phyloP scores from a whole-genome alignment of 2,329 filamentous ascomycete species.

The Scedosporium aurantiacum region DNA sequence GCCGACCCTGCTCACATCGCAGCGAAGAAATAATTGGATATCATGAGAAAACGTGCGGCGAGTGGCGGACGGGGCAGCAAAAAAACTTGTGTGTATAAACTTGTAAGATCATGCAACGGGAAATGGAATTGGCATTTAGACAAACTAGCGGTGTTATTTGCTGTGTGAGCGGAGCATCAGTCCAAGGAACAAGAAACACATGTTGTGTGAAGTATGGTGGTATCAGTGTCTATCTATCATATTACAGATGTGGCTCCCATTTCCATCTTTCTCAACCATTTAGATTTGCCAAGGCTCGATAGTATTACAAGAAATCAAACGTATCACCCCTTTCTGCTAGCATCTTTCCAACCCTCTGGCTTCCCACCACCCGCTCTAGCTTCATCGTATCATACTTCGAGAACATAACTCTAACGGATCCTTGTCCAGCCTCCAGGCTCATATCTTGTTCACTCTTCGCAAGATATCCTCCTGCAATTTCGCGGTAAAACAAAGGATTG shows the following conservation, averaged over 20 bases:
- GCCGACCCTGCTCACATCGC: conserved; percentile 10
- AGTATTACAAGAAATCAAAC: conserved; percentile 82
- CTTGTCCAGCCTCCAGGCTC: conserved; percentile 45
- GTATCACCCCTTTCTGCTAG: conserved; percentile 74
- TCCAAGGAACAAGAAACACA: too few relatives aligned
- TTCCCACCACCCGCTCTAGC: conserved; percentile 79
- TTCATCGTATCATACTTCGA: conserved; percentile 83
- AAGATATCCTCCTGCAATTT: conserved; percentile 61
- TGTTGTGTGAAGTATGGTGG: background rate
- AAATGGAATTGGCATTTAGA: background rate
- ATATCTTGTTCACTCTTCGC: conserved; percentile 46
- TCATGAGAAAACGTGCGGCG: background rate
- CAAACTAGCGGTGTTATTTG: background rate
- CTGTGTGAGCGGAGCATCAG: too few relatives aligned
- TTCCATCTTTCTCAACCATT: background rate
- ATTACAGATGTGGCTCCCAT: too few relatives aligned
- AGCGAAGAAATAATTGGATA: conserved; percentile 7
- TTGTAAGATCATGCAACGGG: conserved; percentile 1
- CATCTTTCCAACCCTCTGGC: conserved; percentile 71
- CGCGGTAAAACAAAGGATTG: conserved; percentile 71
- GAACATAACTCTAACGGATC: conserved; percentile 55
- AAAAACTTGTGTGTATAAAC: background rate
- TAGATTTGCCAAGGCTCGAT: background rate
- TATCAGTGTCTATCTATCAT: background rate
- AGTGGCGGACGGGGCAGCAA: background rate